Conservation (phyloP, 1,139 yeast species). For the Trichomonascaceae sp. region DNA sequence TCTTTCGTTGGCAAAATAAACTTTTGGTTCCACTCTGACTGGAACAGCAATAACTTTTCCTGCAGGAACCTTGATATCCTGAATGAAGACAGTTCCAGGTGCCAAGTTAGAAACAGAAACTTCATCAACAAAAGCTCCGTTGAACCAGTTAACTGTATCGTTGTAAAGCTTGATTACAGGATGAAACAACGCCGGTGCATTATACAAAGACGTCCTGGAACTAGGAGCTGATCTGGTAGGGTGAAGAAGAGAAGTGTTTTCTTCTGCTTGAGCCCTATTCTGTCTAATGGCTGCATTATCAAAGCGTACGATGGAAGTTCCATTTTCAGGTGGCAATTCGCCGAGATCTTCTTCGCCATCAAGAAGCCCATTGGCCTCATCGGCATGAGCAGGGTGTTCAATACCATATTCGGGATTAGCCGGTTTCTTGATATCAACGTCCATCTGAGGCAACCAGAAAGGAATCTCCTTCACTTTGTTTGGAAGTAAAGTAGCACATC, state of each 20-base stretch:
- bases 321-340: conserved; percentile 14
- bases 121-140: conserved; percentile 23
- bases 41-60: conserved; percentile 94
- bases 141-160: conserved; percentile 22
- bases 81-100: conserved; percentile 71
- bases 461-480: conserved; percentile 80
- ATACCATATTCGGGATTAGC: conserved; percentile 63
- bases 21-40: conserved; percentile 97
- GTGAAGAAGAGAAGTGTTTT: conserved; percentile 26
- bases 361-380: conserved; percentile 39
- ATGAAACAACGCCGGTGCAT: conserved; percentile 7
- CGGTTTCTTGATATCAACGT: conserved; percentile 88
- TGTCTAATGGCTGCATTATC: conserved; percentile 24
- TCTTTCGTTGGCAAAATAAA: conserved; percentile 97
- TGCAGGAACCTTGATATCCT: conserved; percentile 47
- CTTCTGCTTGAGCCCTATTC: conserved; percentile 19
- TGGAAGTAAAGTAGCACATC: conserved; percentile 82
- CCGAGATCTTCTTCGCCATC: conserved; percentile 24
- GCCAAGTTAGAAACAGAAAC: conserved; percentile 71
- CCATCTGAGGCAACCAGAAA: conserved; percentile 99
- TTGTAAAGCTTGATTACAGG: conserved; percentile 13
- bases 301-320: conserved; percentile 19
- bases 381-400: conserved; percentile 45
- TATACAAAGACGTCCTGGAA: conserved; percentile 4
- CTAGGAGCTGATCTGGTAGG: conserved; percentile 1